Evolutionary conservation across 306 rosid genomes (phyloP).

Genomic region (Erythrophleum fordii): DNA sequence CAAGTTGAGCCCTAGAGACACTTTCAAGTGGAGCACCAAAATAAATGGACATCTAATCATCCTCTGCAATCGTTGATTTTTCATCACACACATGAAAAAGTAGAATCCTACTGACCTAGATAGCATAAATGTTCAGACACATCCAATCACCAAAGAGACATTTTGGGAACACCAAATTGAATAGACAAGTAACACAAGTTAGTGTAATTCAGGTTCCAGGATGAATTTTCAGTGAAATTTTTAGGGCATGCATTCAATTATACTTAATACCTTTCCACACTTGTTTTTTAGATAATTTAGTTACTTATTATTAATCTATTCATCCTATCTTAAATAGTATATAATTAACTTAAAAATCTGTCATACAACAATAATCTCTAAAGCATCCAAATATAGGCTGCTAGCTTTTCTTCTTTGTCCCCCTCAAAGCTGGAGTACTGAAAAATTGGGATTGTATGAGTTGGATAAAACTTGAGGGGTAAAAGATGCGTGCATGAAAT

Average conservation of each 20-base stretch:
- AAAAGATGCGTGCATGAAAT: not conserved
- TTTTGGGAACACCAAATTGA: not conserved
- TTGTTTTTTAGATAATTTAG: too few species aligned
- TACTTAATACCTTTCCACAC: too few species aligned
- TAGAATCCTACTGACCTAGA: not conserved
- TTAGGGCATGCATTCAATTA: too few species aligned
- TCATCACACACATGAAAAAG: not conserved
- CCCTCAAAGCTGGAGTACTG: not conserved
- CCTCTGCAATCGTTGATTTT: conserved; percentile 34
- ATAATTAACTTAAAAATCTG: too few species aligned
- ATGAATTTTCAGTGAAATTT: too few species aligned
- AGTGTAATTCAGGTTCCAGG: not conserved
- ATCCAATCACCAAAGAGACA: not conserved
- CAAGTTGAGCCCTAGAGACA: not conserved
- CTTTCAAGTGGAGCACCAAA: conserved; percentile 42
- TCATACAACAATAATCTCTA: too few species aligned
- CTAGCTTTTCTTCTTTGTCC: not conserved
- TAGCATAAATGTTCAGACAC: not conserved
- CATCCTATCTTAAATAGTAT: too few species aligned
- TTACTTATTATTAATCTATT: too few species aligned
- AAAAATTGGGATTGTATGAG: not conserved
- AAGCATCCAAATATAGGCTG: not conserved
- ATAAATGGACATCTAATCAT: conserved; percentile 51
- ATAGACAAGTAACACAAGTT: not conserved
- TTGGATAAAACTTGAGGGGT: not conserved